Evolutionary conservation across 257 asterid species (phyloP), one percentile per base, ranked within the genome.

Genomic region (Lycium barbarum): DNA sequence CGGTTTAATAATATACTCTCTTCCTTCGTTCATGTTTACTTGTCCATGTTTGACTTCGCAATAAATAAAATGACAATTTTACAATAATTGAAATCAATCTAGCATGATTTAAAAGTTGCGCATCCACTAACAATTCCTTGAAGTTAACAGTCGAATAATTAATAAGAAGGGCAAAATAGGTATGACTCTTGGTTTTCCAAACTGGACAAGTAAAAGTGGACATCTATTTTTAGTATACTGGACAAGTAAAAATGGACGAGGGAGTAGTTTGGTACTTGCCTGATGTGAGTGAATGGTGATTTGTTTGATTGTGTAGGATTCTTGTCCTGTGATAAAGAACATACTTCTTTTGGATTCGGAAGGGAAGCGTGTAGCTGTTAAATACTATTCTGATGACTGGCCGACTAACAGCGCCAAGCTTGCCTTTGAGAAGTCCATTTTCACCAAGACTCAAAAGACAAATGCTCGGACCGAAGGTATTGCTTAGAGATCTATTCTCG

Each of bases 321-420:
- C 93, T 84, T 94, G 96, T 86, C 98, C 99, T 12, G 91, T 91
- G 70, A 79, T 97, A 86, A 94, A 95, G 91, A 97, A 94, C 93
- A 97, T 97, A 81, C 94, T 97, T 83, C 76, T 97, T 79, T 87
- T 95, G 92, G 99, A 97, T 90, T 94, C 98, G 4, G 99, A 97
- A 76, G 99, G 98, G n/a, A 97, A 94, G 63, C 97, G 98, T 7
- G 97, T 95, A n/a, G 98, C 98, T 1, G 98, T 95, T 76, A 95
- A 94, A 92, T 97, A 97, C 79, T 97, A 92, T 81, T 86, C 93
- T 4, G 98, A 95, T 86, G 99, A 97, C 22, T 97, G 98, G 98
- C 96, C 95, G 6, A 94, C 97, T 9, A 93, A 95, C 88, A 73
- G 83, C 71, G 91, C 99, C 9, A 97, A 92, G 88, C 83, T 93